Conservation (phyloP, 257 asterid species). For the Galeopsis tetrahit region DNA sequence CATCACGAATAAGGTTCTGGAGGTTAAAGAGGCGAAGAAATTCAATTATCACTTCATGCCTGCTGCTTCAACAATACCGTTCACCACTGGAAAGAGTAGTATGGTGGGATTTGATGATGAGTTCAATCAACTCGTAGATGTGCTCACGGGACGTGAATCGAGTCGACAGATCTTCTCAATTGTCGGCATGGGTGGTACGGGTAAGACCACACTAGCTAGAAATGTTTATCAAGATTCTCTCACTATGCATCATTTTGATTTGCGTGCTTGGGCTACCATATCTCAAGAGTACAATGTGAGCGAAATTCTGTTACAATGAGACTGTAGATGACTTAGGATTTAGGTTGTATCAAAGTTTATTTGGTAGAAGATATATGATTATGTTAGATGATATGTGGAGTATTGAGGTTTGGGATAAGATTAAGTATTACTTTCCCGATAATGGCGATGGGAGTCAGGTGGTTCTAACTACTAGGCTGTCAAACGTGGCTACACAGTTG, state of each 20-base stretch:
- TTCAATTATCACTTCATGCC: not conserved
- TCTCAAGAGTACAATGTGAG: not conserved
- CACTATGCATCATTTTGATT: not conserved
- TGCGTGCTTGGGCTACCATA: slow-evolving; percentile 1
- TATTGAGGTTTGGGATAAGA: slow-evolving; percentile 11
- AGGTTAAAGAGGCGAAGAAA: not conserved
- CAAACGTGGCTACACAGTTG: not conserved
- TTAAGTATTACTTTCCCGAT: not conserved
- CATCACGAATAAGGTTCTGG: not conserved
- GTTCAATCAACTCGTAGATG: not conserved
- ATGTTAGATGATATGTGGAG: slow-evolving; percentile 21
- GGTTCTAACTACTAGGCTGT: slow-evolving; percentile 13
- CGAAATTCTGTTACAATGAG: not conserved
- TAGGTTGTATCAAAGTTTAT: not conserved
- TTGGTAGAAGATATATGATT: slow-evolving; percentile 18
- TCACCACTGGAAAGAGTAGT: not conserved
- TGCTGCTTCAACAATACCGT: slow-evolving; percentile 3
- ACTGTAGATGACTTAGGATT: not conserved
- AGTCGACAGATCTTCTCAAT: slow-evolving; percentile 8
- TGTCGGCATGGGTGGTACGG: slow-evolving; percentile 29
- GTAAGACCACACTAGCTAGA: slow-evolving; percentile 25
- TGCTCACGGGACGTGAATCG: not conserved
- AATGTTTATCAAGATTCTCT: not conserved
- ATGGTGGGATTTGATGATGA: slow-evolving; percentile 30
- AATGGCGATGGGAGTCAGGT: slow-evolving; percentile 1